Evolutionary conservation across 768 basidiomycete genomes (phyloP), one percentile per base, ranked within the genome.

Genomic region (Coprinopsis strossmayeri): DNA sequence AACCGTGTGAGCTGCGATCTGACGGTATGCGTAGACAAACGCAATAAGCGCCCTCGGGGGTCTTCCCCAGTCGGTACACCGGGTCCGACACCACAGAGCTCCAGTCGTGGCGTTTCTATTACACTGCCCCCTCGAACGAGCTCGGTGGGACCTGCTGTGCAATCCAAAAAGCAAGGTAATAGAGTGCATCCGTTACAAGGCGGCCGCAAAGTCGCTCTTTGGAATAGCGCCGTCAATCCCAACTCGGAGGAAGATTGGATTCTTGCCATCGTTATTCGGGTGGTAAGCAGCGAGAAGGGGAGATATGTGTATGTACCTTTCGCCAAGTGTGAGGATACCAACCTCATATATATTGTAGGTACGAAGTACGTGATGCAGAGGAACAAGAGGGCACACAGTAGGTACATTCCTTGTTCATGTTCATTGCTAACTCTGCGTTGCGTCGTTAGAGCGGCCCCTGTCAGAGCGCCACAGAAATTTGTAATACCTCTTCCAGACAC

Each of bases 281-380:
- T 78, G 59, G 74, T 88, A 35, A 81, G 79, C 46, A 76, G 77
- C 40, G 85, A 89, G 54, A 88, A 86, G 61, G 80, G 82, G 56
- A 76, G 78, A 82, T 83, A 52, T 12, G 69, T 55, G n/a, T 34
- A 1, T 20, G 27, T 24, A 12, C 21, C 9, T 24, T 46, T 37
- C 30, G n/a, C 21, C 18, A 43, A 43, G 42, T 38, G 30, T 32
- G 30, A 38, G 5, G 37, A 38, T 13, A 38, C n/a, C n/a, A n/a
- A n/a, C n/a, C n/a, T n/a, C n/a, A n/a, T 28, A 7, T 32, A 9
- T 41, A 49, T 39, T 50, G 48, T 50, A 91, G 87, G 53, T 91
- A 91, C 54, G 87, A 90, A 63, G 90, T 92, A 0, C 86, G 88
- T 64, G 90, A 91, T 59, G 81, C 78, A 32, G 89, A 92, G 54